Percentiles rank a stretch among this genome's conserved stretches.
phyloP scores from a whole-genome alignment of 306 rosid genomes.

The Glycyrrhiza uralensis region DNA sequence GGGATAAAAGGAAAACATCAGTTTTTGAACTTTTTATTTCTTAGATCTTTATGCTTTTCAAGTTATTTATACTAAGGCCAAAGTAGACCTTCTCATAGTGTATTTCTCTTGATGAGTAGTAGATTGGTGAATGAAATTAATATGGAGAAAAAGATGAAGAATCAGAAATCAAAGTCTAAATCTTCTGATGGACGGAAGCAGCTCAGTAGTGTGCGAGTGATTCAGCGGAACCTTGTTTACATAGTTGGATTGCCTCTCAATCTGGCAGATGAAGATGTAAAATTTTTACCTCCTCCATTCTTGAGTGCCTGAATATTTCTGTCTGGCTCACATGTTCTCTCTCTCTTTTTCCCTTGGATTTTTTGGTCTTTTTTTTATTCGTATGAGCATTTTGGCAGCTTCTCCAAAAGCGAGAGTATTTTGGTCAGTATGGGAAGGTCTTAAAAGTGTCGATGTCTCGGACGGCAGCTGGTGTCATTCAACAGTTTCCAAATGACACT shows the following conservation, averaged over 20 bases:
- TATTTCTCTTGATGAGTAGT: constrained; percentile 16
- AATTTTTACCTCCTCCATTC: constrained; percentile 11
- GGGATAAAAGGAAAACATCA: not conserved
- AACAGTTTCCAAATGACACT: constrained; percentile 92
- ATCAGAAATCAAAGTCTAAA: constrained; percentile 77
- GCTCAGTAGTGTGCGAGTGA: constrained; percentile 93
- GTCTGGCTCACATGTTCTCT: not conserved
- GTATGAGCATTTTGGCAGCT: constrained; percentile 50
- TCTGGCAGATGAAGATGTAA: constrained; percentile 89
- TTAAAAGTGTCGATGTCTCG: constrained; percentile 97
- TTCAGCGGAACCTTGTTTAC: constrained; percentile 98
- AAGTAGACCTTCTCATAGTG: not conserved
- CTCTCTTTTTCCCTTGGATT: not conserved
- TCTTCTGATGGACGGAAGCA: constrained; percentile 92
- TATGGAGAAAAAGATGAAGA: constrained; percentile 74
- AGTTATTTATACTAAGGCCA: not conserved
- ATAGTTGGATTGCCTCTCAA: constrained; percentile 71
- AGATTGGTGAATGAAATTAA: constrained; percentile 72
- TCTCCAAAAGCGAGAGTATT: constrained; percentile 83
- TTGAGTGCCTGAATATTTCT: not conserved
- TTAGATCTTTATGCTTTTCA: not conserved
- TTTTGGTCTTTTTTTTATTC: not conserved
- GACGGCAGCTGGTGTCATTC: constrained; percentile 92
- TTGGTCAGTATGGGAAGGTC: constrained; percentile 99
- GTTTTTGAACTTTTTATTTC: not conserved